A percentile compares a stretch with the other conserved stretches of the same genome.
These are phyloP conservation scores for maize (Zea mays) DNA, from an alignment of 176 grass and related monocot genomes.

Conservation along the genomic window Zm-B73-REFERENCE-NAM-5.0 NC_050096.1:266802501-266803000, in stretches of 20 bases:
- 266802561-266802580: constrained; percentile 39
- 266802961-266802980: not conserved
- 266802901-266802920: not conserved
- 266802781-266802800: constrained; percentile 7
- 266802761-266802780: not conserved
- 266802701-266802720: constrained; percentile 15
- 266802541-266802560: constrained; percentile 41
- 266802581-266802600: not conserved
- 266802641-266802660: not conserved
- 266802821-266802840: constrained; percentile 10
- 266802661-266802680: not conserved
- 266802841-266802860: not conserved
- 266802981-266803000: constrained; percentile 38
- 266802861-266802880: not conserved
- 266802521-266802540: constrained; percentile 66
- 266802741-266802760: constrained; percentile 31
- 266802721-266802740: constrained; percentile 30
- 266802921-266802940: constrained; percentile 8
- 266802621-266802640: not conserved
- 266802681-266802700: not conserved
- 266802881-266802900: too few relatives aligned
- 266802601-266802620: not conserved
- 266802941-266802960: constrained; percentile 24
- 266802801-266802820: constrained; percentile 2
- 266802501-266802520: constrained; percentile 80